phyloP scores from a whole-genome alignment of 1,284 basidiomycete species.

The Ceratobasidium sp. region DNA sequence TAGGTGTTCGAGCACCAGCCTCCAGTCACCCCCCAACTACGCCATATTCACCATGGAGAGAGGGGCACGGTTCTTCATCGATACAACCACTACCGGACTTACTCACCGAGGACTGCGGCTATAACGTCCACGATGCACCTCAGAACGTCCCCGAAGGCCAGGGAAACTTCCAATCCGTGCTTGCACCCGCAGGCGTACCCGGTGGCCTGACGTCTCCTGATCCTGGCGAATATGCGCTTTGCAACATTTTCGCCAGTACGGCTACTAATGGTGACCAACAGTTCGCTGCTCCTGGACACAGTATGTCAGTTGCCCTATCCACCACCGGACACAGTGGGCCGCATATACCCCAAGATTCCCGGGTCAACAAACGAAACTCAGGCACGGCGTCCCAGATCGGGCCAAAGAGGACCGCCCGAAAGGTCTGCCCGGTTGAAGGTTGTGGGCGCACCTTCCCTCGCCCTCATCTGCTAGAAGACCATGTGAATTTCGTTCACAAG shows the following conservation, averaged over 20 bases:
- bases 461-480: background rate
- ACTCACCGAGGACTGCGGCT: background rate
- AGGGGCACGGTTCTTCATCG: background rate
- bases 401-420: background rate
- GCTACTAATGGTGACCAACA: background rate
- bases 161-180: background rate
- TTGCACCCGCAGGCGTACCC: background rate
- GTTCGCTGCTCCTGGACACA: background rate
- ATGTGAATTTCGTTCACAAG: background rate
- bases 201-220: background rate
- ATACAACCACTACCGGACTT: background rate
- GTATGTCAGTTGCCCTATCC: background rate
- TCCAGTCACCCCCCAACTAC: background rate
- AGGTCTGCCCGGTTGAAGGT: background rate
- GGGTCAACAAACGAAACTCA: background rate
- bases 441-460: background rate
- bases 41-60: background rate
- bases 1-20: background rate
- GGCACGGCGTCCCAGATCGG: background rate
- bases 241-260: background rate
- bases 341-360: background rate
- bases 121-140: background rate
- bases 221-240: background rate
- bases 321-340: background rate
- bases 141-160: background rate